Evolutionary conservation across 2,329 filamentous ascomycete genomes (phyloP), one percentile per base, ranked within the genome.

Genomic region (Aspergillus tubingensis): DNA sequence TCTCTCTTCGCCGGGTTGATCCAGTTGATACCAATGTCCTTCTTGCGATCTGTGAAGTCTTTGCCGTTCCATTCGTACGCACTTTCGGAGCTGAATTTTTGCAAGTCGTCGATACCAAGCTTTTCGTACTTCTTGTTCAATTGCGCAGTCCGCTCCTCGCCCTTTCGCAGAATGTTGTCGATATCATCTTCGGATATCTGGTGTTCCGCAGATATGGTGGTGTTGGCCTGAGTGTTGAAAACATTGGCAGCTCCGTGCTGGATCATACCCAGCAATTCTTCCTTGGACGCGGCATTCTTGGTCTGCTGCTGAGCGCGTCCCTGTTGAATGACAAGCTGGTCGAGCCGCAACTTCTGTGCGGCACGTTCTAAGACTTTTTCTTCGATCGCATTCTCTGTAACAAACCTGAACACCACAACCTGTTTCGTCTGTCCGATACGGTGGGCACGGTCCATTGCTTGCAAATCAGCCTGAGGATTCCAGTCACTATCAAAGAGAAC

Each of bases 11-110:
- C 88, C 2, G 95, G 96, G 70, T 99, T 96, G 80, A 99, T 99
- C 96, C 96, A 99, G 72, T 83, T 93, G 66, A 97, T 85, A 52
- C 91, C 92, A 64, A 97, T 91, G 53, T 96, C 92, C 76, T 96
- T 96, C 80, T 96, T 96, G 73, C 89, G 86, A 60, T 90, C 91
- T 56, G 92, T 91, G 75, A 99, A 99, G 70, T 94, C 94, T 78
- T 98, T 89, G 50, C 95, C 95, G 65, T 99, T 99, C 96, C 96
- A 99, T 74, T 98, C 95, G 71, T 99, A 99, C 0, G 96, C 93
- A 57, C 92, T 96, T 70, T 99, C 95, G 0, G 94, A 97, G 1
- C 90, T 95, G 77, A 99, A 99, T 73, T 98, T 98, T 74, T 99
- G 95, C 47, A 99, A 80, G 68, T 99, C 95, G 74, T 99, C 95